phyloP scores from a whole-genome alignment of 306 rosid species.

The Vicia villosa region DNA sequence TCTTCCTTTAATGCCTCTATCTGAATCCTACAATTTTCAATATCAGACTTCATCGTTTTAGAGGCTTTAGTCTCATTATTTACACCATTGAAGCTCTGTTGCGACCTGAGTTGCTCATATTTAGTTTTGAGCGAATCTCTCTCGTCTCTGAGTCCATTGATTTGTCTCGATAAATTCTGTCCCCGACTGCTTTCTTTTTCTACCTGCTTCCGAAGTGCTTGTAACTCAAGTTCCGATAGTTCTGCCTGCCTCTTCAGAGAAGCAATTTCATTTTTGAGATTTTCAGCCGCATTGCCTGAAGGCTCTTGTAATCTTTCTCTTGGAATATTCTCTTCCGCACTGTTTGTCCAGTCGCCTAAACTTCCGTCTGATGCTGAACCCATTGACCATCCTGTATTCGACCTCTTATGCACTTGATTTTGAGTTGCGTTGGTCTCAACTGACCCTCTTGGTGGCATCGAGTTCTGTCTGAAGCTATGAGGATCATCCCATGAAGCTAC shows the following conservation, averaged over 20 bases:
- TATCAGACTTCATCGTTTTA: slow-evolving; percentile 51
- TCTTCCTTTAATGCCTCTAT: slow-evolving; percentile 72
- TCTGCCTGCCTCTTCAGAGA: slow-evolving; percentile 71
- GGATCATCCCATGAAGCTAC: slow-evolving; percentile 50
- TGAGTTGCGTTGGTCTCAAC: slow-evolving; percentile 43
- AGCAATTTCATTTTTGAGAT: slow-evolving; percentile 64
- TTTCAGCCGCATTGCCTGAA: slow-evolving; percentile 57
- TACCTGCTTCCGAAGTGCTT: slow-evolving; percentile 85
- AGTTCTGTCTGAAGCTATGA: slow-evolving; percentile 45
- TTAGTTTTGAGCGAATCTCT: slow-evolving; percentile 62
- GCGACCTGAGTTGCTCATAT: slow-evolving; percentile 66
- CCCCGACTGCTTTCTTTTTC: slow-evolving; percentile 83
- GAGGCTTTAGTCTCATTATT: slow-evolving; percentile 52
- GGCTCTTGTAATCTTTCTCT: slow-evolving; percentile 51
- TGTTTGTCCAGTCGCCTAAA: slow-evolving; percentile 72
- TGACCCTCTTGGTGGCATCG: slow-evolving; percentile 46
- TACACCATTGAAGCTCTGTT: slow-evolving; percentile 39
- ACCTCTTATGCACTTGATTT: slow-evolving; percentile 51
- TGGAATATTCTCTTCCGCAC: slow-evolving; percentile 61
- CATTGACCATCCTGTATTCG: slow-evolving; percentile 71
- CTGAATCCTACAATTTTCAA: slow-evolving; percentile 62
- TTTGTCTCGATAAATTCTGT: slow-evolving; percentile 78
- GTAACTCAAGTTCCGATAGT: slow-evolving; percentile 79
- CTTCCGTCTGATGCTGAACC: slow-evolving; percentile 92
- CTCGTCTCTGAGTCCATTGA: slow-evolving; percentile 77